A percentile compares a stretch with the other conserved stretches of the same genome.
Conservation (phyloP, 140 eudicot genomes). For the Senecio squalidus region DNA sequence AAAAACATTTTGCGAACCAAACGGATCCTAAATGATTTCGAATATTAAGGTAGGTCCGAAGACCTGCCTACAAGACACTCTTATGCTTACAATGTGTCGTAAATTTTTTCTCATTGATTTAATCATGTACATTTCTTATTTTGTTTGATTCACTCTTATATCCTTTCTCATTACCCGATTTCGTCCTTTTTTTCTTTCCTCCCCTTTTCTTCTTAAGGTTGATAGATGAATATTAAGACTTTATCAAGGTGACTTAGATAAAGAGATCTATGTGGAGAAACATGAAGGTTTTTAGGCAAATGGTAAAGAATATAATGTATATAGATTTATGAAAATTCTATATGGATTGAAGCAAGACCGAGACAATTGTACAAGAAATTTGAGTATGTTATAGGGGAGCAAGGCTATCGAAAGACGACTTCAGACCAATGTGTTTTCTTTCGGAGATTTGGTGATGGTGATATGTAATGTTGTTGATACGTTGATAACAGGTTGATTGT, state of each 20-base stretch:
- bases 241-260: background rate
- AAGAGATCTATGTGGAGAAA: background rate
- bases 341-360: background rate
- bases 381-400: background rate
- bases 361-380: background rate
- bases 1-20: too few relatives aligned
- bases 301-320: background rate
- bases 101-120: too few relatives aligned
- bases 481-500: background rate
- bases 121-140: too few relatives aligned
- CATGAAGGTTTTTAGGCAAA: background rate
- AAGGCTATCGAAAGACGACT: slow-evolving; percentile 1
- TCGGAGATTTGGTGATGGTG: background rate
- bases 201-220: background rate
- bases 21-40: too few relatives aligned
- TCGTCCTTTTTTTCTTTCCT: too few relatives aligned
- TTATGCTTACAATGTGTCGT: too few relatives aligned
- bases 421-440: background rate
- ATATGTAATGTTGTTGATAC: background rate
- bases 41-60: too few relatives aligned
- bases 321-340: background rate
- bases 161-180: too few relatives aligned
- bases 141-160: too few relatives aligned
- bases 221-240: background rate
- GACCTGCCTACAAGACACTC: too few relatives aligned